Evolutionary conservation across 208 protist species (phyloP), one percentile per base, ranked within the genome.

Genomic region (Herpetomonas samuelpessoai): DNA sequence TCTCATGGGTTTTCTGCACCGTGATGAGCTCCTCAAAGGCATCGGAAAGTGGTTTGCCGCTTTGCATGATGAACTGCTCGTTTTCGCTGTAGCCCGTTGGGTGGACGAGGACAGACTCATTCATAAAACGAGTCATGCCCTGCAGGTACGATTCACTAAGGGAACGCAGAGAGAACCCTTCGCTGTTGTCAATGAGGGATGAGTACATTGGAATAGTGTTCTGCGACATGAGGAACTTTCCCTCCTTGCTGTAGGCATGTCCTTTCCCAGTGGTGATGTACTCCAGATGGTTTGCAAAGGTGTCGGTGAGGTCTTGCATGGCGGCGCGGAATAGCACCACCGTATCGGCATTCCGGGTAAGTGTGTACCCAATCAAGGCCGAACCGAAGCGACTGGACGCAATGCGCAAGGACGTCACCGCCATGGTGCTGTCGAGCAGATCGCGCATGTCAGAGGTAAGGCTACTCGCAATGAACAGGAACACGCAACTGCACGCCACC

Each of bases 81-180:
- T 57, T 55, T 6, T 27, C 47, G 57, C 24, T 31, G 57, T 46
- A 19, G 45, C 24, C 18, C 6, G 46, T 41, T 10, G 29, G 16
- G 57, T 26, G 14, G 7, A 35, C 27, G 25, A 25, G 10, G 38
- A 18, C 21, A 14, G 55, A 50, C 18, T 60, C 55, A 35, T 63
- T 51, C 10, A 63, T 51, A 27, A 53, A 63, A 18, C 57, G 45
- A 4, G 10, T 7, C 45, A 63, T 63, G 45, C 26, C 57, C 57
- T 63, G 57, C 38, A 56, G 38, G 28, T 56, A 63, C n/a, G 25
- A 10, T 22, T 63, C 57, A 30, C 45, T 63, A 9, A 63, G 16
- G 21, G 39, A 46, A 12, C 38, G 46, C 21, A 63, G 24, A 21
- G 57, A 63, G 28, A 56, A 63, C 6, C 57, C 57, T 12, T 14